phyloP scores from a whole-genome alignment of 441 rosid genomes.

The Croton setiger region DNA sequence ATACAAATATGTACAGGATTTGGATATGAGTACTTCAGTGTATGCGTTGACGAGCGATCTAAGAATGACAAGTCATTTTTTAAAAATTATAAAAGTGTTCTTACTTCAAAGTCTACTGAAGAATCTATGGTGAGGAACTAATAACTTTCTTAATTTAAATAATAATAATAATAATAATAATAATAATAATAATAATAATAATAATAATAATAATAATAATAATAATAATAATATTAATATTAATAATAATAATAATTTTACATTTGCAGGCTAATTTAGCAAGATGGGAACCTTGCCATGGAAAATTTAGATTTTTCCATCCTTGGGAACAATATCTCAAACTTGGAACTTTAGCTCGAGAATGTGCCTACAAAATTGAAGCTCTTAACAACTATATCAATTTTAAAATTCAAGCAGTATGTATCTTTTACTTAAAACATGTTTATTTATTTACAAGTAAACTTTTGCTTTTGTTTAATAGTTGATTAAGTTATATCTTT shows the following conservation, averaged over 20 bases:
- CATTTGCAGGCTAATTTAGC: constrained; percentile 60
- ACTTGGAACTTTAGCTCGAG: constrained; percentile 35
- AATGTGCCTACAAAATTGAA: constrained; percentile 47
- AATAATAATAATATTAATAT: too few relatives aligned
- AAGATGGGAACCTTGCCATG: constrained; percentile 74
- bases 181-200: too few relatives aligned
- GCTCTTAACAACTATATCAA: constrained; percentile 39
- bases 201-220: too few relatives aligned
- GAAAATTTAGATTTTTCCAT: constrained; percentile 51
- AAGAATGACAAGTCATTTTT: constrained; percentile 26
- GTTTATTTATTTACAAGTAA: too few relatives aligned
- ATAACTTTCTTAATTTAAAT: background rate
- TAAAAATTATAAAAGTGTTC: constrained; percentile 47
- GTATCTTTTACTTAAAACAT: background rate
- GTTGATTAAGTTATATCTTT: too few relatives aligned
- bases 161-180: too few relatives aligned
- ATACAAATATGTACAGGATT: constrained; percentile 36
- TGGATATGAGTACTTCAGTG: constrained; percentile 41
- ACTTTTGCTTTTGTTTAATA: too few relatives aligned
- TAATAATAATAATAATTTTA: too few relatives aligned
- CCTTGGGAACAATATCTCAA: constrained; percentile 63
- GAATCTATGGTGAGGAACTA: constrained; percentile 48
- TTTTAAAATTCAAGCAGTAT: constrained; percentile 27
- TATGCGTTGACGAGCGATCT: constrained; percentile 20
- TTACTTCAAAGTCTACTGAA: constrained; percentile 49